These are phyloP conservation scores for Yamagishiella unicocca DNA, from an alignment of 139 green algal genomes.

Conservation along the genomic window DNA sequence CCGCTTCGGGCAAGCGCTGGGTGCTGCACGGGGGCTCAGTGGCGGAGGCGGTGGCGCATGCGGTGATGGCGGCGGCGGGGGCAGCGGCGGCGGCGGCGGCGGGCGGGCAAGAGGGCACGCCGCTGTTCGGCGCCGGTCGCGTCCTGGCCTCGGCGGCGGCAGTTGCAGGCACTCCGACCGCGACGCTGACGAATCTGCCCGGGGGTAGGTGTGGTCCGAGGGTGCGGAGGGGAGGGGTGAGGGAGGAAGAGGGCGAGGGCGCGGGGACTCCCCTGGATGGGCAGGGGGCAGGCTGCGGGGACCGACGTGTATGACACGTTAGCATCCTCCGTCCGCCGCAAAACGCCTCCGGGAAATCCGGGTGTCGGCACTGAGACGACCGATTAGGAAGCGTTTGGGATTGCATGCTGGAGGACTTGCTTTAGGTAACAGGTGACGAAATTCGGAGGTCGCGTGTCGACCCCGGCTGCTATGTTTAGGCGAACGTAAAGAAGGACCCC, in stretches of 20 bases:
- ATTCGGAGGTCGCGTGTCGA: too few species aligned
- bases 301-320: too few species aligned
- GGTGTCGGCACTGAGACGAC: too few species aligned
- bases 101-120: not conserved
- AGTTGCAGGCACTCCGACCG: not conserved
- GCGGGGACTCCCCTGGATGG: not conserved
- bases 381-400: too few species aligned
- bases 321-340: too few species aligned
- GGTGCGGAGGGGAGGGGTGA: too few species aligned
- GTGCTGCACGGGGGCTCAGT: constrained; percentile 5
- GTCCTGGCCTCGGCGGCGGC: not conserved
- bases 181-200: not conserved
- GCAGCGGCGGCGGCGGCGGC: not conserved
- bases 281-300: not conserved
- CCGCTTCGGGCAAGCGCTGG: not conserved
- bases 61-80: not conserved
- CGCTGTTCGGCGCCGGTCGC: not conserved
- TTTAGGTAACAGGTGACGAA: too few species aligned
- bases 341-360: too few species aligned
- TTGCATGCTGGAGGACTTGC: too few species aligned
- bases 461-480: too few species aligned
- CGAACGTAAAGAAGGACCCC: too few species aligned
- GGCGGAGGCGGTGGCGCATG: not conserved
- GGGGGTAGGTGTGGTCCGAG: too few species aligned
- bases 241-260: not conserved